Conservation (phyloP, 2,329 filamentous ascomycete species). For the Penicillium nordicum region DNA sequence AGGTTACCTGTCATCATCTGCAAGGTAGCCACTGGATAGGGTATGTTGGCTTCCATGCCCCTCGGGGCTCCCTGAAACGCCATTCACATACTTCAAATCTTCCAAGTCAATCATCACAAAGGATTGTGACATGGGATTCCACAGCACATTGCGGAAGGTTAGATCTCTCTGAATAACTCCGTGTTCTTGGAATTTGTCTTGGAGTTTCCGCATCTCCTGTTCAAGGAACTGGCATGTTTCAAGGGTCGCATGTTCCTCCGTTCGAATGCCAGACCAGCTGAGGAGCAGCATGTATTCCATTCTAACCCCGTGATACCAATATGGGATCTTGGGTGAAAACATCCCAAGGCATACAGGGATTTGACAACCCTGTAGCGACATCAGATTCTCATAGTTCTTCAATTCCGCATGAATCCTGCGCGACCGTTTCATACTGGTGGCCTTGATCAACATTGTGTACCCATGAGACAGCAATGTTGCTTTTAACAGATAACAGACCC, state of each 20-base stretch:
- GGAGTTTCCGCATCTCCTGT: slow-evolving; percentile 10
- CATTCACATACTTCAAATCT: slow-evolving; percentile 20
- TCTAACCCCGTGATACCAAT: slow-evolving; percentile 27
- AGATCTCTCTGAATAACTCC: slow-evolving; percentile 20
- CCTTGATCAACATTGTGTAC: slow-evolving; percentile 32
- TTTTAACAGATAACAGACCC: slow-evolving; percentile 29
- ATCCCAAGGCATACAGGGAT: slow-evolving; percentile 27
- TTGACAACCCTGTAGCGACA: slow-evolving; percentile 21
- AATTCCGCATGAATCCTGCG: slow-evolving; percentile 21
- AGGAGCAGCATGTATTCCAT: slow-evolving; percentile 21
- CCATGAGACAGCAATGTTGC: slow-evolving; percentile 25
- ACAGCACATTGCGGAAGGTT: slow-evolving; percentile 27
- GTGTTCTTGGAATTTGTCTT: slow-evolving; percentile 13
- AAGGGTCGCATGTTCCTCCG: neutral
- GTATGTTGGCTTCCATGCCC: neutral
- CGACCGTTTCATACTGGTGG: slow-evolving; percentile 18
- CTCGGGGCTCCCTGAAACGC: neutral
- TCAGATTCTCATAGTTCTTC: slow-evolving; percentile 24
- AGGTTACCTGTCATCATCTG: neutral
- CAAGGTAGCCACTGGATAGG: neutral
- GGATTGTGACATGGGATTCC: slow-evolving; percentile 14
- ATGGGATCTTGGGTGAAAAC: slow-evolving; percentile 20
- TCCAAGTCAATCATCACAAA: slow-evolving; percentile 29
- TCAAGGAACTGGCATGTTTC: neutral
- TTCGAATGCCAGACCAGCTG: slow-evolving; percentile 17